Conservation (phyloP, 2,329 filamentous ascomycete species). For the Cladosporium sp. region DNA sequence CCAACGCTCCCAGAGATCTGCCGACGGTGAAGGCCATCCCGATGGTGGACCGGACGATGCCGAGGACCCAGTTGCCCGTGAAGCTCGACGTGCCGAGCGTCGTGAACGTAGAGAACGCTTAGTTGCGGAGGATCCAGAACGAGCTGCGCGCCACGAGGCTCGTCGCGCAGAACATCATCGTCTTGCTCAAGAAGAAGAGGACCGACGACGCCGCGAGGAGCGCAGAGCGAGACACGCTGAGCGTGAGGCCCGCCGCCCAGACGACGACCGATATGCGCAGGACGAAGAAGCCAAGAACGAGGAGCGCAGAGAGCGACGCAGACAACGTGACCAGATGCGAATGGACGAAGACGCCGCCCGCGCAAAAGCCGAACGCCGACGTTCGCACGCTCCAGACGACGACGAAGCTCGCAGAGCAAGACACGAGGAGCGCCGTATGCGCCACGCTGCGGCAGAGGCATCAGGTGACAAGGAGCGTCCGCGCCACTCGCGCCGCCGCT, state of each 20-base stretch:
- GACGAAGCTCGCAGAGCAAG: slow-evolving; percentile 40
- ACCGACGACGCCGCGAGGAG: slow-evolving; percentile 26
- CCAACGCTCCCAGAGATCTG: slow-evolving; percentile 32
- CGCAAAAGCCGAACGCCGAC: slow-evolving; percentile 32
- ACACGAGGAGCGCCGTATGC: slow-evolving; percentile 46
- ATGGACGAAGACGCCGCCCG: slow-evolving; percentile 28
- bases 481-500: slow-evolving; percentile 32
- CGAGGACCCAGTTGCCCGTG: slow-evolving; percentile 31
- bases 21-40: slow-evolving; percentile 31
- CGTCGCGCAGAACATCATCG: slow-evolving; percentile 17
- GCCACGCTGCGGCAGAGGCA: slow-evolving; percentile 40
- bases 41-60: slow-evolving; percentile 32
- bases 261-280: slow-evolving; percentile 31
- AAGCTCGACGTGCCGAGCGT: slow-evolving; percentile 38
- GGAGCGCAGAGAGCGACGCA: slow-evolving; percentile 34
- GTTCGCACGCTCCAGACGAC: slow-evolving; percentile 30
- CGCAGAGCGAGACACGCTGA: slow-evolving; percentile 31
- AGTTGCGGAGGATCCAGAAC: slow-evolving; percentile 41
- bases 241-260: slow-evolving; percentile 29
- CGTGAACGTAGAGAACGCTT: slow-evolving; percentile 38
- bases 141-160: slow-evolving; percentile 22
- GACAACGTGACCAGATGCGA: slow-evolving; percentile 26
- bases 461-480: slow-evolving; percentile 31
- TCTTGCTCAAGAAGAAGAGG: slow-evolving; percentile 13
- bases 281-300: slow-evolving; percentile 32